Evolutionary conservation across 352 stramenopile species (phyloP).

Genomic region (Pythium chondricola): DNA sequence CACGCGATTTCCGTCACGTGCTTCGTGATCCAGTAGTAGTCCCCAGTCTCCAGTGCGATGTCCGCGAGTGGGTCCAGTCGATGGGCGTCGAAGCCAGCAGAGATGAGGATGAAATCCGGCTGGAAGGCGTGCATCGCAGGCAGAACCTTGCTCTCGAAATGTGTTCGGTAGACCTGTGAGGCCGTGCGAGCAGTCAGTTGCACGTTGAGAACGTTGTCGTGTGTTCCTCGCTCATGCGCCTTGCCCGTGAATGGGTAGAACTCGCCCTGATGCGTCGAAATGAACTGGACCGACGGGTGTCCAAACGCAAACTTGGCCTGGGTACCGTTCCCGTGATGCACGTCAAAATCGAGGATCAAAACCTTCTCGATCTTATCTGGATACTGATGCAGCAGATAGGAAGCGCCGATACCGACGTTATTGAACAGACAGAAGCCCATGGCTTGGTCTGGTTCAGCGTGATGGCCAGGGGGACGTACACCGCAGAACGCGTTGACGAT

Average conservation of each 20-base stretch:
- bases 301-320: slow-evolving; percentile 66
- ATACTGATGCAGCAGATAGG: slow-evolving; percentile 33
- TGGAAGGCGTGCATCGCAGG: slow-evolving; percentile 84
- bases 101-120: slow-evolving; percentile 93
- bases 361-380: slow-evolving; percentile 40
- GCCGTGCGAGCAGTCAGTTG: slow-evolving; percentile 34
- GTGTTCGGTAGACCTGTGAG: slow-evolving; percentile 52
- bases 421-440: slow-evolving; percentile 89
- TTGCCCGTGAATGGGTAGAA: slow-evolving; percentile 72
- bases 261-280: slow-evolving; percentile 33
- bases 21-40: slow-evolving; percentile 34
- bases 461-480: slow-evolving; percentile 78
- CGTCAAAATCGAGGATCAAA: slow-evolving; percentile 86
- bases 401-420: slow-evolving; percentile 77
- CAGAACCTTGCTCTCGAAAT: slow-evolving; percentile 70
- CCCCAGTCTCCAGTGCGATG: slow-evolving; percentile 51
- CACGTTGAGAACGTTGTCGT: slow-evolving; percentile 67
- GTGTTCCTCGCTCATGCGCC: slow-evolving; percentile 36
- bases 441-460: slow-evolving; percentile 55
- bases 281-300: slow-evolving; percentile 45
- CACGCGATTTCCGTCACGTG: slow-evolving; percentile 43
- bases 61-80: slow-evolving; percentile 89
- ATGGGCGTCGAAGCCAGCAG: slow-evolving; percentile 94
- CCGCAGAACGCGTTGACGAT: slow-evolving; percentile 41
- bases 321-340: slow-evolving; percentile 88